These are phyloP conservation scores for Trichoderma aggressivum DNA, from an alignment of 2,329 filamentous ascomycete genomes.

Conservation along the genomic window DNA sequence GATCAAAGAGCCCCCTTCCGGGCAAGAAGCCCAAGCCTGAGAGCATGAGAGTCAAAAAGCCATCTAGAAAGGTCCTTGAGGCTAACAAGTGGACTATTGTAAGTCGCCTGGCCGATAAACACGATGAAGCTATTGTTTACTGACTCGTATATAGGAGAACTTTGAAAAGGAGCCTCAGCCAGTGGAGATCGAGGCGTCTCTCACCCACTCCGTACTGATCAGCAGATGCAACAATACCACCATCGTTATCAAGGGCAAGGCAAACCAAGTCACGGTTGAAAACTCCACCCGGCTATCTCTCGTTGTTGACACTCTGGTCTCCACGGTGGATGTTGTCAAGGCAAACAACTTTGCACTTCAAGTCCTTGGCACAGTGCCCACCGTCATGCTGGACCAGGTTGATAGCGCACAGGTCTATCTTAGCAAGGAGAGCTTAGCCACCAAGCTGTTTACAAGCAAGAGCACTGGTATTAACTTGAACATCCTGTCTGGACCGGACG, in stretches of 20 bases:
- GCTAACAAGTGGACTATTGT: constrained; percentile 93
- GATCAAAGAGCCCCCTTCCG: constrained; percentile 82
- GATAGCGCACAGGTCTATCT: constrained; percentile 88
- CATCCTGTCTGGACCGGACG: constrained; percentile 65
- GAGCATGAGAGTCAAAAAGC: constrained; percentile 80
- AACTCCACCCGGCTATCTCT: constrained; percentile 82
- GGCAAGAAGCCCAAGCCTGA: constrained; percentile 84
- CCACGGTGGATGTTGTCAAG: constrained; percentile 92
- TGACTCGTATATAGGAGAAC: constrained; percentile 63
- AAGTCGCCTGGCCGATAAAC: constrained; percentile 30
- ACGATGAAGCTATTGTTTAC: neutral
- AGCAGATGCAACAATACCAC: constrained; percentile 88
- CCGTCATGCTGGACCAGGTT: constrained; percentile 87
- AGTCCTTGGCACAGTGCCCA: constrained; percentile 80
- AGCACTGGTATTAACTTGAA: constrained; percentile 84
- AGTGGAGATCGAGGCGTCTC: constrained; percentile 75
- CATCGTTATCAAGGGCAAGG: constrained; percentile 85
- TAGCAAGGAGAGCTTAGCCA: constrained; percentile 69
- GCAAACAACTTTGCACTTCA: constrained; percentile 92
- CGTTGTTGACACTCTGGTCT: constrained; percentile 84
- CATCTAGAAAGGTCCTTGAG: constrained; percentile 72
- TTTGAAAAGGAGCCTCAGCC: constrained; percentile 73
- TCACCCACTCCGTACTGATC: constrained; percentile 88
- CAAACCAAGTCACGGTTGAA: constrained; percentile 94
- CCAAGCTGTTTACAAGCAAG: constrained; percentile 88